Evolutionary conservation across 2,329 filamentous ascomycete species (phyloP), one percentile per base, ranked within the genome.

Genomic region (Reticulascus tulasneorum): DNA sequence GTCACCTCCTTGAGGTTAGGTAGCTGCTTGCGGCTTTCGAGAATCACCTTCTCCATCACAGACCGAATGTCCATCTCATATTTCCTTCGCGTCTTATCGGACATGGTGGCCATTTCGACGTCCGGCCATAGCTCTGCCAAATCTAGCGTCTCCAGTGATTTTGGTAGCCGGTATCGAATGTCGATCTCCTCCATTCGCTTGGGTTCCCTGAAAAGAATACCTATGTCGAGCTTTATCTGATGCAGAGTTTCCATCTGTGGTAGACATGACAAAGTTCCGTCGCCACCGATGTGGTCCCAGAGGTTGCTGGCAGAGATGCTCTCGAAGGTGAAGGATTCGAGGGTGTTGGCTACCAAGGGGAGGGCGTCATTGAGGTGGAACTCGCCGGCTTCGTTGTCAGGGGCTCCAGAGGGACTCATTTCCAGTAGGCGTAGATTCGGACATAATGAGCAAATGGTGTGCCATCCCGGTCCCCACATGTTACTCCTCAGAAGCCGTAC

Each of bases 31-130:
- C 32, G 35, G 15, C 37, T 42, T 11, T 29, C 32, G 10, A 42
- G 37, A 2, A 67, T 59, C 1, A 54, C 64, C 6, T 56, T 49
- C 2, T 47, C 24, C 23, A 67, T 37, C 2, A 47, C 51, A 0
- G 37, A 27, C 25, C 67, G 65, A 3, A 65, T 40, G 8, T 48
- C 36, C 5, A 49, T 29, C 3, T 56, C 52, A 36, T 62, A 63
- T 4, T 29, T 20, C 21, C 18, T 12, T 7, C 40, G 40, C 13
- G 35, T 29, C 20, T 29, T 31, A 13, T 16, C 4, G 8, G 37
- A 32, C 5, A 42, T 19, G 24, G 32, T 34, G 28, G 35, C 37
- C 4, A 37, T 30, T 22, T 42, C 40, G n/a, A 32, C 32, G 3
- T 42, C 40, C 20, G 32, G 28, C 40, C 40, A 42, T n/a, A 42